Conservation (phyloP, 257 asterid species). For the Sherardia arvensis region DNA sequence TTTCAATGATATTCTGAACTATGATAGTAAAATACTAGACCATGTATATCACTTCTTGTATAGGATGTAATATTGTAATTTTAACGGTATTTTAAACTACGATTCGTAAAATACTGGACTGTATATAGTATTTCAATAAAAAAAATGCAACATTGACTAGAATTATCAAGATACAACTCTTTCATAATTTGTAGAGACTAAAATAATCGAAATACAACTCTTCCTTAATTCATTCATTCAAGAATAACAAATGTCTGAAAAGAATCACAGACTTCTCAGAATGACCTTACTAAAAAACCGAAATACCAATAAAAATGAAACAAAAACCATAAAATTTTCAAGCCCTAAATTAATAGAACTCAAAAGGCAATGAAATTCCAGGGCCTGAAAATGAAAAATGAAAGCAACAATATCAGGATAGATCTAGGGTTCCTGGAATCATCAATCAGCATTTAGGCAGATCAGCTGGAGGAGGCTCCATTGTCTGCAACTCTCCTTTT, state of each 20-base stretch:
- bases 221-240: background rate
- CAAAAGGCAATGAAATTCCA: too few species aligned
- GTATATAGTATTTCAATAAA: too few species aligned
- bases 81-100: too few species aligned
- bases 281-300: background rate
- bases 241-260: background rate
- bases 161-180: background rate
- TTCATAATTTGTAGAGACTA: background rate
- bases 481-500: constrained; percentile 19
- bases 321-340: background rate
- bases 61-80: too few species aligned
- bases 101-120: too few species aligned
- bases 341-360: background rate
- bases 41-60: too few species aligned
- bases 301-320: background rate
- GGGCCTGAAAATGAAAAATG: background rate
- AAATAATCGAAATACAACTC: background rate
- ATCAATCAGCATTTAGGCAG: constrained; percentile 21
- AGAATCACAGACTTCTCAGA: background rate
- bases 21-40: too few species aligned
- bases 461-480: constrained; percentile 27
- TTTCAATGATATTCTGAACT: too few species aligned
- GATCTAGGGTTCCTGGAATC: background rate
- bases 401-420: background rate
- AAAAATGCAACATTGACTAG: too few species aligned